Percentiles rank a stretch among this genome's conserved stretches.
phyloP scores from a whole-genome alignment of 2,329 filamentous ascomycete genomes.

The Salinomyces thailandicus region DNA sequence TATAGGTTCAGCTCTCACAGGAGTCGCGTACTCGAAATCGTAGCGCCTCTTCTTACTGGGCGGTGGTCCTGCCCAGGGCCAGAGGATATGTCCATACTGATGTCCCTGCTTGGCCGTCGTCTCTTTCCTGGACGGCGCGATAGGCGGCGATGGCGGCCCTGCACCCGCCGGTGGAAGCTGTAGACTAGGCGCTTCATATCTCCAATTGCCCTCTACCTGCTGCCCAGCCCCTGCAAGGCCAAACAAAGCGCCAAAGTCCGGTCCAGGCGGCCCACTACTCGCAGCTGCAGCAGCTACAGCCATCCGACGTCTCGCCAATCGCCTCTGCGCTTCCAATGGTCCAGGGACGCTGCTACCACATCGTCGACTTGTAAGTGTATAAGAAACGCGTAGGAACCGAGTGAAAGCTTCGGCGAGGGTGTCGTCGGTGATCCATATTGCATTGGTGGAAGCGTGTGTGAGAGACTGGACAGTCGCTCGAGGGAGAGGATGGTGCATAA shows the following conservation, averaged over 20 bases:
- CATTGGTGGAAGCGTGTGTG: constrained; percentile 28
- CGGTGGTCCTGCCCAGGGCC: neutral
- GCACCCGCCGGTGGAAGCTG: neutral
- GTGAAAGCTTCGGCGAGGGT: constrained; percentile 42
- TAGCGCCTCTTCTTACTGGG: neutral
- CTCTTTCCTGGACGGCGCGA: neutral
- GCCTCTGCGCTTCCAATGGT: constrained; percentile 50
- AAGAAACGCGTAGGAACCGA: constrained; percentile 37
- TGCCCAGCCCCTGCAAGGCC: constrained; percentile 11
- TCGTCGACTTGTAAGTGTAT: constrained; percentile 25
- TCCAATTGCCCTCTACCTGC: constrained; percentile 13
- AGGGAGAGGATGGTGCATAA: constrained; percentile 20
- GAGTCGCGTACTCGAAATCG: no score
- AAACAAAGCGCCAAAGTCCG: constrained; percentile 23
- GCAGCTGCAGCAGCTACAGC: constrained; percentile 22
- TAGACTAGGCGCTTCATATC: constrained; percentile 16
- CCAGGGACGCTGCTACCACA: constrained; percentile 53
- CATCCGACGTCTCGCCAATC: constrained; percentile 47
- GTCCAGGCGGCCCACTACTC: constrained; percentile 6
- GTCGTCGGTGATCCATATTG: constrained; percentile 52
- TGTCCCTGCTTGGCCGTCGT: neutral
- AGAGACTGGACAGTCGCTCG: constrained; percentile 11
- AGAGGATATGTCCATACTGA: neutral
- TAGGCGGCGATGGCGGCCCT: constrained; percentile 2
- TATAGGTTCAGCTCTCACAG: no score